Evolutionary conservation across 1,284 basidiomycete genomes (phyloP).

Genomic region (Malassezia sp.): DNA sequence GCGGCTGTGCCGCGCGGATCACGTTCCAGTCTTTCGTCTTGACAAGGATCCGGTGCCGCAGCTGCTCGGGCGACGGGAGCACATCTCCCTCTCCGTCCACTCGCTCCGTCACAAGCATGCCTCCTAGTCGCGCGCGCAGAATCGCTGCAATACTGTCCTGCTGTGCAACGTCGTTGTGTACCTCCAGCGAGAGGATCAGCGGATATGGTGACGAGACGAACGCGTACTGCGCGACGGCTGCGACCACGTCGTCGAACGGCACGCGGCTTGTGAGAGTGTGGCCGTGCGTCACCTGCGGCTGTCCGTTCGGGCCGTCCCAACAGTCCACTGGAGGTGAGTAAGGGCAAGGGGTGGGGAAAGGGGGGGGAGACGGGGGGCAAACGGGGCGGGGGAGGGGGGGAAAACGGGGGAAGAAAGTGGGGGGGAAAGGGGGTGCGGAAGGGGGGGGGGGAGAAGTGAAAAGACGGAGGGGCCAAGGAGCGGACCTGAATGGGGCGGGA

Average conservation of each 20-base stretch:
- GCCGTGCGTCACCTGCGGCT: slow-evolving; percentile 61
- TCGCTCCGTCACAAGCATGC: slow-evolving; percentile 52
- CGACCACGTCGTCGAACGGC: slow-evolving; percentile 68
- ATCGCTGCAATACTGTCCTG: slow-evolving; percentile 72
- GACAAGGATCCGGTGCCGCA: slow-evolving; percentile 68
- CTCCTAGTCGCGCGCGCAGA: slow-evolving; percentile 67
- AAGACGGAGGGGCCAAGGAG: no score
- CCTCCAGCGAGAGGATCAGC: slow-evolving; percentile 84
- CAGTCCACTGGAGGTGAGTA: no score
- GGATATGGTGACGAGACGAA: slow-evolving; percentile 89
- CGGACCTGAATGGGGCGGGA: no score
- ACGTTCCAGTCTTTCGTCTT: slow-evolving; percentile 52
- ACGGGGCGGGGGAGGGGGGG: background rate
- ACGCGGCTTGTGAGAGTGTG: slow-evolving; percentile 83
- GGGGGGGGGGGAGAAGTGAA: no score
- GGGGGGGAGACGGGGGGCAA: no score
- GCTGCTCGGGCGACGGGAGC: slow-evolving; percentile 75
- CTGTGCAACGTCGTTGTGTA: slow-evolving; percentile 71
- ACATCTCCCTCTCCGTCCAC: slow-evolving; percentile 38
- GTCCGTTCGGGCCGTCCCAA: slow-evolving; percentile 65
- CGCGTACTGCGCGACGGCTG: slow-evolving; percentile 79
- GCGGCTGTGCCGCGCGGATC: background rate
- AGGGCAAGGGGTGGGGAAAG: background rate
- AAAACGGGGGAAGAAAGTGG: background rate
- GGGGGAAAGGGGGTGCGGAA: no score